Percentiles rank a stretch among this genome's conserved stretches.
Conservation (phyloP, 495 filamentous ascomycete species). For the Penicillium desertorum region DNA sequence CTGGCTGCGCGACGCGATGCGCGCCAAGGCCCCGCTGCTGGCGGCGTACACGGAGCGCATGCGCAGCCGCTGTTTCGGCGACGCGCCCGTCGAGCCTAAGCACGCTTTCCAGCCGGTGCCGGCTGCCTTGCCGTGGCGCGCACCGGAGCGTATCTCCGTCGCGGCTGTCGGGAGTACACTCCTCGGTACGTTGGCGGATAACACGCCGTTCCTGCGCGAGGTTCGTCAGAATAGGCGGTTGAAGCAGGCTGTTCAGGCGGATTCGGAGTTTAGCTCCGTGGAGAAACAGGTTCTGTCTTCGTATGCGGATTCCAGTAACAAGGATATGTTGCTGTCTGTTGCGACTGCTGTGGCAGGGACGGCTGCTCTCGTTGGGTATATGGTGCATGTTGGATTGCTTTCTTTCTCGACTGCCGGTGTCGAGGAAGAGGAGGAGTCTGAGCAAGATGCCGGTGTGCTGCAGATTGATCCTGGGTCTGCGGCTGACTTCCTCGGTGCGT, state of each 20-base stretch:
- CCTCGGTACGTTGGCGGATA: slow-evolving; percentile 40
- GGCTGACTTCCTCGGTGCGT: slow-evolving; percentile 25
- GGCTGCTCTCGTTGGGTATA: slow-evolving; percentile 43
- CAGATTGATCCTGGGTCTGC: slow-evolving; percentile 18
- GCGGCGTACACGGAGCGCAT: slow-evolving; percentile 54
- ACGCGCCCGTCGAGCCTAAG: slow-evolving; percentile 17
- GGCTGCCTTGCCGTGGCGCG: slow-evolving; percentile 39
- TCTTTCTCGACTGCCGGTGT: slow-evolving; percentile 9
- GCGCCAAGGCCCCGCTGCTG: slow-evolving; percentile 53
- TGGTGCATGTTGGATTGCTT: slow-evolving; percentile 39
- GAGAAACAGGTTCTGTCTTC: slow-evolving; percentile 31
- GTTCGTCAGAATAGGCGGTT: slow-evolving; percentile 39
- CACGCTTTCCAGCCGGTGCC: slow-evolving; percentile 29
- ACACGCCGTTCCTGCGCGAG: slow-evolving; percentile 42
- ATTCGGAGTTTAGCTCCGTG: slow-evolving; percentile 24
- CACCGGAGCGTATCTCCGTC: slow-evolving; percentile 35
- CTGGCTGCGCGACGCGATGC: slow-evolving; percentile 68
- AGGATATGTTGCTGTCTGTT: slow-evolving; percentile 42
- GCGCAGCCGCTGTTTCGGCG: slow-evolving; percentile 42
- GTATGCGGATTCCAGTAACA: slow-evolving; percentile 32
- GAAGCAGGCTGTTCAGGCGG: slow-evolving; percentile 31
- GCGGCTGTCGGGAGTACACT: slow-evolving; percentile 40
- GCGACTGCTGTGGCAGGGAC: slow-evolving; percentile 37
- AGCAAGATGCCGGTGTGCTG: slow-evolving; percentile 6
- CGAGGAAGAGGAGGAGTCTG: slow-evolving; percentile 22